phyloP scores from a whole-genome alignment of 2,329 filamentous ascomycete genomes.

The Alternaria sp. region DNA sequence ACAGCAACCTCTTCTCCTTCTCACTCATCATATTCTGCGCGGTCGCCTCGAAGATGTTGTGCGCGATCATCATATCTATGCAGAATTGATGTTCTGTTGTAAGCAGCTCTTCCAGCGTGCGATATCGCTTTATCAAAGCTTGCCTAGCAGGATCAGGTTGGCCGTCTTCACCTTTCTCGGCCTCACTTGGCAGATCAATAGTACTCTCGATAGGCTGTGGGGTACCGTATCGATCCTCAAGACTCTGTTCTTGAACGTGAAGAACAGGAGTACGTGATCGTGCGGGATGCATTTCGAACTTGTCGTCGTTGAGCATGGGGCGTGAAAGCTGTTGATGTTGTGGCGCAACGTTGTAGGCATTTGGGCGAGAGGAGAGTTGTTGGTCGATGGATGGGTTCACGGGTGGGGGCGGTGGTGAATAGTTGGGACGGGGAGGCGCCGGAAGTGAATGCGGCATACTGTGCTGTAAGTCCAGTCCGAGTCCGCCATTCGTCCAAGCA shows the following conservation, averaged over 20 bases:
- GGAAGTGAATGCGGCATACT: constrained; percentile 35
- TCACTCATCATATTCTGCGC: constrained; percentile 78
- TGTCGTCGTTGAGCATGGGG: constrained; percentile 17
- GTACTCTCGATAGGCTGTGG: constrained; percentile 20
- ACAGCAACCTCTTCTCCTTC: constrained; percentile 87
- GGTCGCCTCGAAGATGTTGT: constrained; percentile 97
- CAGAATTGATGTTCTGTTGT: constrained; percentile 93
- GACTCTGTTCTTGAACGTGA: constrained; percentile 22
- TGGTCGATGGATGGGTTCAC: constrained; percentile 21
- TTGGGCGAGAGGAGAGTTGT: constrained; percentile 8
- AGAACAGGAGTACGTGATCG: constrained; percentile 30
- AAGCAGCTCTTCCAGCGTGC: constrained; percentile 88
- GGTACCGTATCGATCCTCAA: constrained; percentile 27
- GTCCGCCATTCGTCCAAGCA: constrained; percentile 44
- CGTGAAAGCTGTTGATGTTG: constrained; percentile 18
- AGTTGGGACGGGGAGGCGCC: constrained; percentile 51
- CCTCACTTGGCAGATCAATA: constrained; percentile 9
- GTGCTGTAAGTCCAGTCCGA: constrained; percentile 54
- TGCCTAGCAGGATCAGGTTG: constrained; percentile 31
- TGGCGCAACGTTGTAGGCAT: constrained; percentile 18
- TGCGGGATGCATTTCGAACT: constrained; percentile 31
- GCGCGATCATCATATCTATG: constrained; percentile 94
- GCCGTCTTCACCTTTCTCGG: constrained; percentile 21
- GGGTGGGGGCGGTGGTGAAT: constrained; percentile 56
- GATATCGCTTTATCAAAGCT: constrained; percentile 74